Evolutionary conservation across 768 basidiomycete genomes (phyloP).

Genomic region (Lactarius hengduanensis): DNA sequence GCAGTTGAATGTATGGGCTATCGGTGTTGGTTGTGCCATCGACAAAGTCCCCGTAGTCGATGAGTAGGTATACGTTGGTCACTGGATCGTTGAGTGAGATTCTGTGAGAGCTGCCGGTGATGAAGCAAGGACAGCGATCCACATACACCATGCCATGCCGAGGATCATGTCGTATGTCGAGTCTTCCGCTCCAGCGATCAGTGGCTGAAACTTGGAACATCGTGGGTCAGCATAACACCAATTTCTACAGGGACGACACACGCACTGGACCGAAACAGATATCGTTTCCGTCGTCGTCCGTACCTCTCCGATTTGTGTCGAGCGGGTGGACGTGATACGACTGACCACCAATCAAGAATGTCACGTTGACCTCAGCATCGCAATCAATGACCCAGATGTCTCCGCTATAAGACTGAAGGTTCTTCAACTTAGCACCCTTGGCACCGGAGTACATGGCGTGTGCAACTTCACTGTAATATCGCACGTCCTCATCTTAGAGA

Average conservation of each 20-base stretch:
- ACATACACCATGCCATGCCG: constrained; percentile 70
- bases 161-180: constrained; percentile 62
- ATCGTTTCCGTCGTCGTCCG: constrained; percentile 31
- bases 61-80: constrained; percentile 60
- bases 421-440: constrained; percentile 48
- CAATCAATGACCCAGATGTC: constrained; percentile 65
- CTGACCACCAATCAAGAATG: constrained; percentile 59
- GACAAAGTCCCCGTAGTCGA: constrained; percentile 65
- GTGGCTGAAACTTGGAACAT: constrained; percentile 59
- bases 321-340: constrained; percentile 63
- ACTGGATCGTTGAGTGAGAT: constrained; percentile 40
- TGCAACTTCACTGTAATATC: constrained; percentile 43
- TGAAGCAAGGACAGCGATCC: background rate
- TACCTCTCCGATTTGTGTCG: constrained; percentile 47
- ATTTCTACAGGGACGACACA: background rate
- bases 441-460: constrained; percentile 60
- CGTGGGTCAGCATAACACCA: background rate
- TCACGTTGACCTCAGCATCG: constrained; percentile 58
- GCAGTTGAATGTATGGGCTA: constrained; percentile 59
- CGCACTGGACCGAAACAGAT: constrained; percentile 40
- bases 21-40: constrained; percentile 41
- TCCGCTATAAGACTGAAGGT: constrained; percentile 40
- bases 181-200: constrained; percentile 51
- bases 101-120: background rate
- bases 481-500: constrained; percentile 1